phyloP scores from a whole-genome alignment of 345 rosid species.

The Erysimum cheiranthoides region DNA sequence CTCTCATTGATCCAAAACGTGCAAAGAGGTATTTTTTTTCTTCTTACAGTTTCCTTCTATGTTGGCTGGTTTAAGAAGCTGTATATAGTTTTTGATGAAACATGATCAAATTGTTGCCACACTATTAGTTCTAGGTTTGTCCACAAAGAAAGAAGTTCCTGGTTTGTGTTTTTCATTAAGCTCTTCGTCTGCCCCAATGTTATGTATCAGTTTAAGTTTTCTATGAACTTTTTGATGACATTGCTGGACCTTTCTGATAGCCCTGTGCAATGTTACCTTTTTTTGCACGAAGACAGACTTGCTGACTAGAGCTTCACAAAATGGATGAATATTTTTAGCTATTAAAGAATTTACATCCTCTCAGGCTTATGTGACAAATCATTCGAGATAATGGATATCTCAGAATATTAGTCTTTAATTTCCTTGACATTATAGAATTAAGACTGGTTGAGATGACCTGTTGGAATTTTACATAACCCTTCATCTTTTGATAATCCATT shows the following conservation, averaged over 20 bases:
- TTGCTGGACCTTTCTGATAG: too few relatives aligned
- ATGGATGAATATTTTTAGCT: too few relatives aligned
- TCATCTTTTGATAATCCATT: not conserved
- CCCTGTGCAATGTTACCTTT: too few relatives aligned
- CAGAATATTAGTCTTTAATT: not conserved
- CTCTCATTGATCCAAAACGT: constrained; percentile 95
- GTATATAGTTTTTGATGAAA: not conserved
- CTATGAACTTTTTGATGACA: too few relatives aligned
- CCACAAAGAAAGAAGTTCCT: not conserved
- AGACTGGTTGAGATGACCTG: not conserved
- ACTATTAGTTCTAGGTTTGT: not conserved
- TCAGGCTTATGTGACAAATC: not conserved
- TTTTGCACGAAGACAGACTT: too few relatives aligned
- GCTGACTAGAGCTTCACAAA: too few relatives aligned
- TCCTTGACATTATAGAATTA: not conserved
- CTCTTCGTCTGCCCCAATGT: too few relatives aligned
- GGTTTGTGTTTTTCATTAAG: too few relatives aligned
- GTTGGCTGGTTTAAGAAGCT: not conserved
- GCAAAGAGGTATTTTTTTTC: constrained; percentile 73
- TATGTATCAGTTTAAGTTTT: too few relatives aligned
- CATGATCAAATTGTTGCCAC: not conserved
- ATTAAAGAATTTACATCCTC: too few relatives aligned
- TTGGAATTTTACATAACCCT: not conserved
- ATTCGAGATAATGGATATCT: not conserved
- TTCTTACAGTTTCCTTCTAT: not conserved